Base-by-base conservation (phyloP, 139 green algal genomes). In the Nannochloris sp. region DNA sequence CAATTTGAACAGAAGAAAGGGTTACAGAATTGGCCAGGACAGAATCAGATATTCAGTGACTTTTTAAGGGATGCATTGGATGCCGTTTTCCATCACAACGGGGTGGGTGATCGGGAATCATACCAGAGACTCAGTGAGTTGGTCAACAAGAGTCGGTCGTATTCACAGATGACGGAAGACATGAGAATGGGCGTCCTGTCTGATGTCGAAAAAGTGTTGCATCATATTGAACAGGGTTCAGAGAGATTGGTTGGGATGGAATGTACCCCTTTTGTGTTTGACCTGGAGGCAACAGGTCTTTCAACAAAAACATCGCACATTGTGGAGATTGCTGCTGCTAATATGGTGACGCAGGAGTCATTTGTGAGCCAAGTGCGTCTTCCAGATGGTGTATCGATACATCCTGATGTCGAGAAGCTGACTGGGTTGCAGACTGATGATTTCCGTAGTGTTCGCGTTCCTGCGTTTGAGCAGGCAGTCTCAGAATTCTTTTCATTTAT, bases 211-310 rank as follows among this genome's bases (percentile, higher is more conserved):
- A 40, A 40, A 8, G 11, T 40, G 33, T 8, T 40, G 33, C 11
- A 8, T 40, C 33, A 40, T 40, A 40, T 40, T 2, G 33, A 40
- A 8, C 33, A 40, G 11, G 33, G 33, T 6, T 40, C 33, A 40
- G 33, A 8, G 33, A 40, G 3, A 40, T 40, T 8, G 9, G 33
- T 40, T 40, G 33, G 33, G 33, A 40, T 13, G 46, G 17, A 53
- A 23, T 59, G 10, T 20, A 49, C 64, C 2, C 61, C 62, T 11
- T 62, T 87, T 25, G 43, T 85, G 10, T 84, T 87, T 56, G 81
- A 88, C 49, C 46, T 84, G 6, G 81, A 88, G 62, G 85, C 79
- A 10, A 82, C 73, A 37, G 40, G 56, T 26, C 10, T 59, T 23
- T 30, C 30, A 16, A 26, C 33, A 12, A 29, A 55, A 44, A 59